Evolutionary conservation across 139 green algal species (phyloP).

Genomic region (Chlamydomonas sphaeroides): DNA sequence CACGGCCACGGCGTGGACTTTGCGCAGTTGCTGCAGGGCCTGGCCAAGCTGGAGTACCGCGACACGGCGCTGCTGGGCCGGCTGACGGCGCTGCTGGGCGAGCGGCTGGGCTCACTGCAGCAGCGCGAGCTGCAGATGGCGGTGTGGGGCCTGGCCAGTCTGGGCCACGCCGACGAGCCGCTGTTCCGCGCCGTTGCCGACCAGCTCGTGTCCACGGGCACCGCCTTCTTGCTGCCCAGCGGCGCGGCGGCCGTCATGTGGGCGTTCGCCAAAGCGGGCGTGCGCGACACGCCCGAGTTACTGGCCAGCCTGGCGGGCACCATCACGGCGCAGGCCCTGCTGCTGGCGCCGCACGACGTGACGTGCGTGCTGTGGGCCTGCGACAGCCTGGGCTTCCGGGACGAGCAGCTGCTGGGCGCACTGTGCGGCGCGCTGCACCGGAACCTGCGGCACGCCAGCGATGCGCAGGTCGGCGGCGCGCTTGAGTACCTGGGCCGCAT

Average conservation of each 20-base stretch:
- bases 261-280: constrained; percentile 16
- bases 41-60: constrained; percentile 32
- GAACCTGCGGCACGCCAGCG: not conserved
- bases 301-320: constrained; percentile 5
- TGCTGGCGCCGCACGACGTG: constrained; percentile 29
- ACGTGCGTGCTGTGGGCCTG: not conserved
- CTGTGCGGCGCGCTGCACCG: constrained; percentile 19
- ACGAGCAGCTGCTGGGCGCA: not conserved
- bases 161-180: not conserved
- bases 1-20: constrained; percentile 35
- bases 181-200: not conserved
- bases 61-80: not conserved
- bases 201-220: constrained; percentile 1
- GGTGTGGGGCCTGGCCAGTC: not conserved
- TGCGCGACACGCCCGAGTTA: not conserved
- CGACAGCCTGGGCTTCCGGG: not conserved
- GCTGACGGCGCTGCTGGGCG: not conserved
- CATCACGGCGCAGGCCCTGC: constrained; percentile 25
- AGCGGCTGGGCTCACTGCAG: constrained; percentile 8
- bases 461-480: not conserved
- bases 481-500: constrained; percentile 15
- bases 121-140: constrained; percentile 18
- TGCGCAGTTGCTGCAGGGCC: constrained; percentile 44
- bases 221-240: constrained; percentile 6
- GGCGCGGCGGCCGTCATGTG: not conserved